Evolutionary conservation across 2,329 filamentous ascomycete species (phyloP).

Genomic region (Penicillium sp.): DNA sequence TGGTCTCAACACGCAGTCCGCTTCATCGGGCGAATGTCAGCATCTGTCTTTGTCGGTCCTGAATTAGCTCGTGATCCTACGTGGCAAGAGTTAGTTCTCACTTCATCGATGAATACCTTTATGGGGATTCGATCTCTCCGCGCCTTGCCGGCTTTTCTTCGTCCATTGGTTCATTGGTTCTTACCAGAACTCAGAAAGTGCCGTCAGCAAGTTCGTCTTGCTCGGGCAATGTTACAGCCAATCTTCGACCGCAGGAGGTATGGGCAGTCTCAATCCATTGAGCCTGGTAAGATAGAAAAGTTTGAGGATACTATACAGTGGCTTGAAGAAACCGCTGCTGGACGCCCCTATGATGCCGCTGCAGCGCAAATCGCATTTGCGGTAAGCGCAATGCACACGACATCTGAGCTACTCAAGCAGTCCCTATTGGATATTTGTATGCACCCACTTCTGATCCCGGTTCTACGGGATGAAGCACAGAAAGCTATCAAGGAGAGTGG

Average conservation of each 20-base stretch:
- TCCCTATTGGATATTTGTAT: background rate
- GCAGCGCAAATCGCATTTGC: conserved; percentile 16
- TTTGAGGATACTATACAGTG: conserved; percentile 17
- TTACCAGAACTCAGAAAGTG: background rate
- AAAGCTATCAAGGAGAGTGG: conserved; percentile 5
- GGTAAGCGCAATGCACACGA: conserved; percentile 16
- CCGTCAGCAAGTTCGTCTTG: background rate
- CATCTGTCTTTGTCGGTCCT: background rate
- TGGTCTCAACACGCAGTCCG: background rate
- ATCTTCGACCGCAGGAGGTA: background rate
- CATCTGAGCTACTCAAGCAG: conserved; percentile 5
- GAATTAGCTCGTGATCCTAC: background rate
- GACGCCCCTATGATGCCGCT: conserved; percentile 13
- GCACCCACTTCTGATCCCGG: background rate
- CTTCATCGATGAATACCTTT: background rate
- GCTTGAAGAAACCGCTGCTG: conserved; percentile 12
- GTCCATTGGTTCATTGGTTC: background rate
- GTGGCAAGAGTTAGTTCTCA: background rate
- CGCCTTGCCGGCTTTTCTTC: background rate
- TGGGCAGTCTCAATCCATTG: background rate
- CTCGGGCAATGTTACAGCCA: background rate
- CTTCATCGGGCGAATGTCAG: background rate
- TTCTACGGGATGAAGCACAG: conserved; percentile 8
- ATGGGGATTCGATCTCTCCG: background rate
- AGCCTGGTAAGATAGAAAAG: background rate